phyloP scores from a whole-genome alignment of 352 stramenopile species.

The Phytophthora pisi region DNA sequence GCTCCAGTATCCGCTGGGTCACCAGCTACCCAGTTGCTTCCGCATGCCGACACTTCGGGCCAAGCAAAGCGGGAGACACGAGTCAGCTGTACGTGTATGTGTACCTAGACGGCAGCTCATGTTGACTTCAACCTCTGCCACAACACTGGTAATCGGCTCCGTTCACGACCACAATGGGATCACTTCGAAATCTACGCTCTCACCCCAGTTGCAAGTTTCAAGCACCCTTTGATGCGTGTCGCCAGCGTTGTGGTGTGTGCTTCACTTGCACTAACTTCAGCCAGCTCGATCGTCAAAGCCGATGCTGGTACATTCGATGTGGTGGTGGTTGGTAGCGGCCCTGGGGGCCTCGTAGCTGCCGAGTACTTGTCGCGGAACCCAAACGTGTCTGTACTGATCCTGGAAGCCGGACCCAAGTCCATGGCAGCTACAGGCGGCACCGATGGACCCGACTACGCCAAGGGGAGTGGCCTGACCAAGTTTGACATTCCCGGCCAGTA shows the following conservation, averaged over 20 bases:
- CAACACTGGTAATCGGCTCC: background rate
- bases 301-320: slow-evolving; percentile 51
- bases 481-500: slow-evolving; percentile 77
- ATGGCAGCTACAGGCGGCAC: slow-evolving; percentile 53
- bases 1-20: too few species aligned
- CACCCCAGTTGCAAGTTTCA: background rate
- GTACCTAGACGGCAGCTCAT: slow-evolving; percentile 4
- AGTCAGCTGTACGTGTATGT: background rate
- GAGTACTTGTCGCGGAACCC: slow-evolving; percentile 65
- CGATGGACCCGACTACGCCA: slow-evolving; percentile 53
- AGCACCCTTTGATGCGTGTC: background rate
- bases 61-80: slow-evolving; percentile 6
- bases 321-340: slow-evolving; percentile 57
- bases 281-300: slow-evolving; percentile 1
- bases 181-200: slow-evolving; percentile 13
- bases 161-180: background rate
- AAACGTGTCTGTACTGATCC: slow-evolving; percentile 52
- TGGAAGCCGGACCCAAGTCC: slow-evolving; percentile 59
- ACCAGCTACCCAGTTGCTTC: slow-evolving; percentile 2
- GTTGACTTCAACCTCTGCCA: slow-evolving; percentile 17
- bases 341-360: slow-evolving; percentile 58
- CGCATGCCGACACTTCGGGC: slow-evolving; percentile 3
- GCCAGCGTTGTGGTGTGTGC: slow-evolving; percentile 1
- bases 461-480: slow-evolving; percentile 46
- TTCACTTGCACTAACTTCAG: slow-evolving; percentile 3